Conservation (phyloP, 1,139 yeast species). For the Nematodospora anomalae region DNA sequence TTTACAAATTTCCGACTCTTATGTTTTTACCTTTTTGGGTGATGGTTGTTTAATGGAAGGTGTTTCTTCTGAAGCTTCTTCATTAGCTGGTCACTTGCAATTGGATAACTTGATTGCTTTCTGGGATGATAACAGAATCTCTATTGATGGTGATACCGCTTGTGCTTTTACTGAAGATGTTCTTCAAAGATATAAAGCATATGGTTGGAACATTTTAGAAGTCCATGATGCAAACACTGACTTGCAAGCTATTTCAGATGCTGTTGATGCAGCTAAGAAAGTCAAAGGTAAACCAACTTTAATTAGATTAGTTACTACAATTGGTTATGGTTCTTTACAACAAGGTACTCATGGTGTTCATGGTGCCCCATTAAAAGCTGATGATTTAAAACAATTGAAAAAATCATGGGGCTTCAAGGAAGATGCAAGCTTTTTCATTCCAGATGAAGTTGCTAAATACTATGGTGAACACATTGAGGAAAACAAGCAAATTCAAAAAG, state of each 20-base stretch:
- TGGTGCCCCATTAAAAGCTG: slow-evolving; percentile 95
- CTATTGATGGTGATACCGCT: slow-evolving; percentile 92
- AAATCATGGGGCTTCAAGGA: slow-evolving; percentile 87
- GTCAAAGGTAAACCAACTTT: slow-evolving; percentile 81
- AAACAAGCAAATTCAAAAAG: slow-evolving; percentile 61
- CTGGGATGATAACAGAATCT: slow-evolving; percentile 96
- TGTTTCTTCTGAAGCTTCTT: slow-evolving; percentile 90
- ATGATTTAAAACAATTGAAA: slow-evolving; percentile 89
- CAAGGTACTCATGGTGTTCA: slow-evolving; percentile 93
- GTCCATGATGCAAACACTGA: slow-evolving; percentile 85
- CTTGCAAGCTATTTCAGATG: slow-evolving; percentile 67
- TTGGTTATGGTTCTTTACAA: slow-evolving; percentile 88
- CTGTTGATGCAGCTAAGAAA: slow-evolving; percentile 70
- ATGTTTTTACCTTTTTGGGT: slow-evolving; percentile 83
- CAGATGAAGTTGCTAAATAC: slow-evolving; percentile 77
- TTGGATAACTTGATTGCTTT: slow-evolving; percentile 92
- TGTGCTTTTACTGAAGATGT: slow-evolving; percentile 97
- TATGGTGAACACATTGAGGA: slow-evolving; percentile 58
- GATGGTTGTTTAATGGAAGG: slow-evolving; percentile 99
- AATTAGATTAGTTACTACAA: slow-evolving; percentile 85
- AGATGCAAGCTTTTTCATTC: slow-evolving; percentile 73
- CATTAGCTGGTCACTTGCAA: slow-evolving; percentile 95
- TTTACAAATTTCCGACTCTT: slow-evolving; percentile 66
- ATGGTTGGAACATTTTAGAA: slow-evolving; percentile 89
- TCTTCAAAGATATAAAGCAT: slow-evolving; percentile 77